Evolutionary conservation across 2,329 filamentous ascomycete species (phyloP), one percentile per base, ranked within the genome.

Genomic region (Phyllachora maydis): DNA sequence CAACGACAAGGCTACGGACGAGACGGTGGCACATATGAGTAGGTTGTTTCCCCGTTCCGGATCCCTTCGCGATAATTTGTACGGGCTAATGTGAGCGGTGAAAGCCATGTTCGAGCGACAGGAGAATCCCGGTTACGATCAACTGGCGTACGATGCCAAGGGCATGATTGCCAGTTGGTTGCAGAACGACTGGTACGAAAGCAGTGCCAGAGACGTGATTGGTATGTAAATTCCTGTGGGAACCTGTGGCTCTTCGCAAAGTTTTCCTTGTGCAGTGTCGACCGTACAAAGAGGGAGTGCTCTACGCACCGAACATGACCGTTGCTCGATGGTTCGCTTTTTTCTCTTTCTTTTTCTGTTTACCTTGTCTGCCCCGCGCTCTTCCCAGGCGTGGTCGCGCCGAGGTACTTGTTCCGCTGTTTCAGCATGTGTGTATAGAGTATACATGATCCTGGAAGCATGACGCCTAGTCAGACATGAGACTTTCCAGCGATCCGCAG

Each of bases 401-500:
- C 32, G 8, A 40, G 29, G 24, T 40, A 30, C 61, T 81, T 91
- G 34, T 66, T 61, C 36, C 85, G 62, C 60, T 98, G 88, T 30
- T 61, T 59, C 59, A 95, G 78, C 88, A 98, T 95, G 49, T 98
- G 77, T 12, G 77, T 81, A 44, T 88, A 95, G 28, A 95, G 51
- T 26, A 90, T 63, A 39, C 88, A 91, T 4, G 77, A 40, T 54
- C 79, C 35, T 38, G 22, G 6, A 8, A 12, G 11, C 11, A 10
- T 11, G 11, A 13, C 11, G 9, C 8, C 13, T 5, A 16, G 25
- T 30, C 23, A 31, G 27, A 13, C 16, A 21, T 9, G 18, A 10
- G 9, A 8, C 17, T 2, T 7, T 4, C 14, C 9, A 14, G 18
- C 8, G 21, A 18, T 7, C 1, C 10, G 14, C 7, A 10, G 11